Conservation (phyloP, 1,139 yeast species). For the Taphrina flavorubra region DNA sequence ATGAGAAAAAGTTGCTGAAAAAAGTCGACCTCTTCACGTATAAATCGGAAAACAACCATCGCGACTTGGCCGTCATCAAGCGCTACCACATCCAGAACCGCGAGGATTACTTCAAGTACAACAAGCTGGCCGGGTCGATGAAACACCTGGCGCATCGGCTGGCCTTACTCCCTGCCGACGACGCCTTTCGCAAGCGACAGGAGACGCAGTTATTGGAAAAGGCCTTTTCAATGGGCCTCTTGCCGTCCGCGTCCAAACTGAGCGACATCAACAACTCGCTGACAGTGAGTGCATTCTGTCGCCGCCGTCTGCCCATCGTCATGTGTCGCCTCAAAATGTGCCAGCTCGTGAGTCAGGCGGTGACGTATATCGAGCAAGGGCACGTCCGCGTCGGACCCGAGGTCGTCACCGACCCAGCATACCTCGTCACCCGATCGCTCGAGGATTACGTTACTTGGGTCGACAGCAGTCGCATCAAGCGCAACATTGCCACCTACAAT, state of each 20-base stretch:
- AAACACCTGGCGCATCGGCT: conserved; percentile 84
- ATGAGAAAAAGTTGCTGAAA: conserved; percentile 90
- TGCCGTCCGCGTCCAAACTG: conserved; percentile 84
- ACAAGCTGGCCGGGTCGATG: conserved; percentile 72
- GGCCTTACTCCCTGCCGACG: conserved; percentile 81
- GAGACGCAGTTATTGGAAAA: conserved; percentile 87
- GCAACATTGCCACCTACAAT: conserved; percentile 84
- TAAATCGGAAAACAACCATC: conserved; percentile 94
- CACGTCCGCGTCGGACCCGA: conserved; percentile 98
- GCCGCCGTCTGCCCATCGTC: conserved; percentile 91
- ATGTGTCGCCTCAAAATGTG: conserved; percentile 97
- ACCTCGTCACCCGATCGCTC: conserved; percentile 81
- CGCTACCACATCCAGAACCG: conserved; percentile 91
- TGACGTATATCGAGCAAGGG: conserved; percentile 92
- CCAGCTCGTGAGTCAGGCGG: conserved; percentile 84
- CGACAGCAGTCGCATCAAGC: conserved; percentile 89
- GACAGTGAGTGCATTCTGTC: conserved; percentile 88
- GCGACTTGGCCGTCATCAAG: conserved; percentile 94
- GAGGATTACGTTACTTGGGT: conserved; percentile 99
- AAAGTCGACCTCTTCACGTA: conserved; percentile 90
- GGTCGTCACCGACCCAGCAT: conserved; percentile 94
- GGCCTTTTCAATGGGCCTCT: conserved; percentile 82
- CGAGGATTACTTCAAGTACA: conserved; percentile 83
- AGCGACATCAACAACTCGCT: conserved; percentile 80
- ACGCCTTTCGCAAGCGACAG: conserved; percentile 83